These are phyloP conservation scores for Dothideomycetidae sp. DNA, from an alignment of 2,329 filamentous ascomycete genomes.

Conservation along the genomic window DNA sequence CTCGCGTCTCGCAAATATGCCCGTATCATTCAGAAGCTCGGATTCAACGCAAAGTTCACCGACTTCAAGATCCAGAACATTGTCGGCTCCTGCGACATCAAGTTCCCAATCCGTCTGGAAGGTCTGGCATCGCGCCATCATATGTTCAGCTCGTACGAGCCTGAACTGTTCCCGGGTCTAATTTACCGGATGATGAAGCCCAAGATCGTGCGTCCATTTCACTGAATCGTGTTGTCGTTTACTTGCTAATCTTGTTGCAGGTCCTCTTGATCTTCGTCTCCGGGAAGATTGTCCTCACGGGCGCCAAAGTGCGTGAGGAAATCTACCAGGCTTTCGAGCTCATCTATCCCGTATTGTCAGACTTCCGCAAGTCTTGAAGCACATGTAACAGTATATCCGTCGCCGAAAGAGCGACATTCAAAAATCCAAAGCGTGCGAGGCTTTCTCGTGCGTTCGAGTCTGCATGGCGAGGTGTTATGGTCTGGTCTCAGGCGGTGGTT, in stretches of 20 bases:
- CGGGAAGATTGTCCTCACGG: conserved; percentile 95
- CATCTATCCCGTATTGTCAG: conserved; percentile 85
- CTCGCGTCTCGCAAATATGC: conserved; percentile 95
- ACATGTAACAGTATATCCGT: conserved; percentile 12
- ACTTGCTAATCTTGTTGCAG: conserved; percentile 19
- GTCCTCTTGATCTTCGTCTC: conserved; percentile 95
- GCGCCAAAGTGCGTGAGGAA: conserved; percentile 94
- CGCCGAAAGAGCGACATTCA: conserved; percentile 6
- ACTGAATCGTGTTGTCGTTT: background rate
- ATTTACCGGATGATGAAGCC: conserved; percentile 99
- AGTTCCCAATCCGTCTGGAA: conserved; percentile 95
- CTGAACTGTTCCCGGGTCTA: conserved; percentile 93
- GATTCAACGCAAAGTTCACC: conserved; percentile 98
- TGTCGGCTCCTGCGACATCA: conserved; percentile 96
- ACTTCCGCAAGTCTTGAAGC: conserved; percentile 23
- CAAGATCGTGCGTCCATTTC: conserved; percentile 52
- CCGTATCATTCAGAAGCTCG: conserved; percentile 98
- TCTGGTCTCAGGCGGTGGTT: conserved; percentile 2
- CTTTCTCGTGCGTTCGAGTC: conserved; percentile 8
- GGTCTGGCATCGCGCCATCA: conserved; percentile 93
- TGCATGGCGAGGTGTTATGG: conserved; percentile 14
- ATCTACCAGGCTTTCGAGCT: conserved; percentile 95
- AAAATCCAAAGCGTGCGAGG: conserved; percentile 1
- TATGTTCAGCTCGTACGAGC: conserved; percentile 98
- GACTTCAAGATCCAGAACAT: conserved; percentile 99